Conservation (phyloP, 768 basidiomycete species). For the Pisolithus orientalis region DNA sequence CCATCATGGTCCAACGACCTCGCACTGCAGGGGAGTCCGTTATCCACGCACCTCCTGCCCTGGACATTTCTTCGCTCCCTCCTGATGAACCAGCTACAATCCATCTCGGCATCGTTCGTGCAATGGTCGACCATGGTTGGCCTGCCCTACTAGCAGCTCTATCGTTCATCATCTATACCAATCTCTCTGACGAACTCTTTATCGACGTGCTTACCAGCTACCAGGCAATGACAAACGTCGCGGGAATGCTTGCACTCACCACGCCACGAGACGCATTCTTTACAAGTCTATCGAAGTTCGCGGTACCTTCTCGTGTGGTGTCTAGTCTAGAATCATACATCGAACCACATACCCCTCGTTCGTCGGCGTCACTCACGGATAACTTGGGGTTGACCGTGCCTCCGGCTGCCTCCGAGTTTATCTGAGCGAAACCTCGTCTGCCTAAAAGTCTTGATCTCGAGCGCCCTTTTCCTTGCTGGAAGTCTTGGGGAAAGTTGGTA, state of each 20-base stretch:
- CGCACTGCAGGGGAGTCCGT: constrained; percentile 56
- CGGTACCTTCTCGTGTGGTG: constrained; percentile 87
- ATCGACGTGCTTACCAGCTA: constrained; percentile 78
- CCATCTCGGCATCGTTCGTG: constrained; percentile 59
- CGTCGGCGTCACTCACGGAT: constrained; percentile 54
- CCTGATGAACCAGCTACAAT: constrained; percentile 46
- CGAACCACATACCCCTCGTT: constrained; percentile 55
- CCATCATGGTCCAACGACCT: constrained; percentile 60
- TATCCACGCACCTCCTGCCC: constrained; percentile 65
- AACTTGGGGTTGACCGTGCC: constrained; percentile 55
- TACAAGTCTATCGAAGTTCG: constrained; percentile 81
- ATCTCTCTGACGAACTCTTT: constrained; percentile 89
- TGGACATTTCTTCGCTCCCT: constrained; percentile 55
- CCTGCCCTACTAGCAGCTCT: constrained; percentile 87
- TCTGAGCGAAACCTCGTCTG: constrained; percentile 91
- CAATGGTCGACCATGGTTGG: constrained; percentile 86
- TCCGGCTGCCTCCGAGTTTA: constrained; percentile 59
- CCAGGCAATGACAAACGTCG: constrained; percentile 80
- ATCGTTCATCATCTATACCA: constrained; percentile 84
- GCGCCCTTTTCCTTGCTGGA: constrained; percentile 76
- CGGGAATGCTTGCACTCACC: constrained; percentile 79
- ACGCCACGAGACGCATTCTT: constrained; percentile 95
- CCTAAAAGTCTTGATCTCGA: constrained; percentile 72
- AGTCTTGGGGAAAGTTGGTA: constrained; percentile 92
- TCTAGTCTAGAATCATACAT: constrained; percentile 65